Evolutionary conservation across 148 eudicot genomes (phyloP).

Genomic region (Rhododendron mucronatum): DNA sequence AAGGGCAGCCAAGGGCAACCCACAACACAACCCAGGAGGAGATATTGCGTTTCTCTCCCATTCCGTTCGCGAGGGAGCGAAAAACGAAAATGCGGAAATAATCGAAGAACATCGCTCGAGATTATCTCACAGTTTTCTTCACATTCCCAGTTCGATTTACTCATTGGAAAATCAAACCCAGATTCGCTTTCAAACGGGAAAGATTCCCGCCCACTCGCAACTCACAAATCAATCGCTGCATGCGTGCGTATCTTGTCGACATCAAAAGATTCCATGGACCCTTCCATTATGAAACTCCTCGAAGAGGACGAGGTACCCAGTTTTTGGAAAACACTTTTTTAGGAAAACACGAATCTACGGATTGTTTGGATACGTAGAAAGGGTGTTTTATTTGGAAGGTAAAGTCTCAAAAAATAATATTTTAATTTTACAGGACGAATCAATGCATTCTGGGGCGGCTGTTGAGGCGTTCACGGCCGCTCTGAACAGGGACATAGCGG

Average conservation of each 20-base stretch:
- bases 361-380: background rate
- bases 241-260: background rate
- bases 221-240: background rate
- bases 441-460: constrained; percentile 95
- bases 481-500: constrained; percentile 78
- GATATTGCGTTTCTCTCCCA: background rate
- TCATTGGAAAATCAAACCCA: background rate
- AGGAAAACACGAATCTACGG: background rate
- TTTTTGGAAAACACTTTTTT: background rate
- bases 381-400: background rate
- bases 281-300: constrained; percentile 73
- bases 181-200: background rate
- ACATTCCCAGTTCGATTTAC: background rate
- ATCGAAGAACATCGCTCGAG: background rate
- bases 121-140: background rate
- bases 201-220: background rate
- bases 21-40: background rate
- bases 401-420: background rate
- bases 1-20: background rate
- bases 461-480: constrained; percentile 95
- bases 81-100: background rate
- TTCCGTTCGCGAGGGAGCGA: background rate
- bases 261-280: constrained; percentile 43
- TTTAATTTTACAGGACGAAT: constrained; percentile 55
- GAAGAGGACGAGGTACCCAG: constrained; percentile 69